Evolutionary conservation across 139 green algal species (phyloP), one percentile per base, ranked within the genome.

Genomic region (Spirogloea muscicola): DNA sequence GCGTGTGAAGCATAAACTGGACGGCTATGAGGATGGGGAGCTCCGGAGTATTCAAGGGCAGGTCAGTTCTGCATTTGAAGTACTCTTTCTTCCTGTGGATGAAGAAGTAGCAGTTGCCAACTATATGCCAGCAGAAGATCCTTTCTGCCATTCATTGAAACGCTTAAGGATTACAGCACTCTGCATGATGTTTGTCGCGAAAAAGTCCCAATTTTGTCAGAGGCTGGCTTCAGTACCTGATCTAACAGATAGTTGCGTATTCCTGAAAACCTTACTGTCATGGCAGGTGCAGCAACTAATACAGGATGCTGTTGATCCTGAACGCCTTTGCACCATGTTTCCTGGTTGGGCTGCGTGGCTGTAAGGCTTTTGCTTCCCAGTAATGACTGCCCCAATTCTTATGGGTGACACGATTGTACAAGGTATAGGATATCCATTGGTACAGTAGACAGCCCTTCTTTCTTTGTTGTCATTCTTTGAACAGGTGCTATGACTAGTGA

Each of bases 1-100:
- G 63, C 82, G 91, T 1, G 88, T 98, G n/a, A 90, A 91, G 83
- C 89, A 96, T 81, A 97, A 96, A 83, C 84, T 97, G 61, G 88
- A 92, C 41, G 93, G 84, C 16, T 87, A 82, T 66, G 87, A 87
- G 79, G 84, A 82, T 58, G 88, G 90, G 4, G 88, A 90, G 74
- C 66, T 84, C 10, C 74, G 80, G 0, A 76, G 83, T 33, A 82
- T 93, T 21, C 78, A 91, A 72, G 90, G 90, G 0, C 90, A 95
- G 78, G 90, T 95, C 49, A 76, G 65, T 61, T n/a, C n/a, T 13
- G 18, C 39, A n/a, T 71, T 10, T 61, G 21, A 31, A 7, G 60
- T 60, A 69, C 21, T 58, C 10, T 69, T 25, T 61, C 7, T 60
- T 10, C 7, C 18, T 69, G 27, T 13, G 41, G 10, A n/a, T 10